Evolutionary conservation across 2,329 filamentous ascomycete species (phyloP).

Genomic region (Alternaria incomplexa): DNA sequence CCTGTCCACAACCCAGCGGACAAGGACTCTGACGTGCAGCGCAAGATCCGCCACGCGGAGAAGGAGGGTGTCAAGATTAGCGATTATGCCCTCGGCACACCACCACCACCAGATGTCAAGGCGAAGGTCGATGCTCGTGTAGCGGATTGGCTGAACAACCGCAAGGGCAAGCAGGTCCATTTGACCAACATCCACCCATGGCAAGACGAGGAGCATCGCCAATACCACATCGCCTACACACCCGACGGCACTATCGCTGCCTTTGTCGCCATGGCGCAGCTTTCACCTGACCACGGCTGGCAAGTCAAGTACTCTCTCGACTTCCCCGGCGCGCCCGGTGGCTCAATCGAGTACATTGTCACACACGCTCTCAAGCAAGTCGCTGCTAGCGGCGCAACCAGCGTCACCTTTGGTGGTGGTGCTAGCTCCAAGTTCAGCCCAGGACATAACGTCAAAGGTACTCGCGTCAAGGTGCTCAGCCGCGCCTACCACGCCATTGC

Average conservation of each 20-base stretch:
- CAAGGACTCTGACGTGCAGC: slow-evolving; percentile 69
- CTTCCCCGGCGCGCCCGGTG: slow-evolving; percentile 85
- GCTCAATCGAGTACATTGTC: slow-evolving; percentile 84
- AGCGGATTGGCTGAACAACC: slow-evolving; percentile 76
- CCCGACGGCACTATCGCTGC: slow-evolving; percentile 74
- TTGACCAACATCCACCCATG: slow-evolving; percentile 89
- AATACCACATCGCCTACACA: slow-evolving; percentile 82
- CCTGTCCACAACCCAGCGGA: slow-evolving; percentile 70
- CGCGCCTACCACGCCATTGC: slow-evolving; percentile 83
- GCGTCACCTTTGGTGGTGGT: slow-evolving; percentile 86
- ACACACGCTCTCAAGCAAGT: slow-evolving; percentile 71
- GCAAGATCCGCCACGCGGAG: slow-evolving; percentile 81
- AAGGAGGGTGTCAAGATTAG: slow-evolving; percentile 82
- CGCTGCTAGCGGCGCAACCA: slow-evolving; percentile 63
- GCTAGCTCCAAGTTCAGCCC: slow-evolving; percentile 76
- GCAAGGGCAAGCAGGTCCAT: slow-evolving; percentile 87
- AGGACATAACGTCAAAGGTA: slow-evolving; percentile 80
- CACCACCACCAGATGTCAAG: slow-evolving; percentile 70
- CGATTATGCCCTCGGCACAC: slow-evolving; percentile 70
- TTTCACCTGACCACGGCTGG: slow-evolving; percentile 82
- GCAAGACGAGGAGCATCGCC: slow-evolving; percentile 81
- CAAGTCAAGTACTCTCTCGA: slow-evolving; percentile 97
- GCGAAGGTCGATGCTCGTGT: slow-evolving; percentile 74
- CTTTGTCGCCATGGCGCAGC: slow-evolving; percentile 81
- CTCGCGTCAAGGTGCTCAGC: slow-evolving; percentile 80